Evolutionary conservation across 202 grass and related monocot species (phyloP), one percentile per base, ranked within the genome.

Genomic region (Dendrocalamus latiflorus): DNA sequence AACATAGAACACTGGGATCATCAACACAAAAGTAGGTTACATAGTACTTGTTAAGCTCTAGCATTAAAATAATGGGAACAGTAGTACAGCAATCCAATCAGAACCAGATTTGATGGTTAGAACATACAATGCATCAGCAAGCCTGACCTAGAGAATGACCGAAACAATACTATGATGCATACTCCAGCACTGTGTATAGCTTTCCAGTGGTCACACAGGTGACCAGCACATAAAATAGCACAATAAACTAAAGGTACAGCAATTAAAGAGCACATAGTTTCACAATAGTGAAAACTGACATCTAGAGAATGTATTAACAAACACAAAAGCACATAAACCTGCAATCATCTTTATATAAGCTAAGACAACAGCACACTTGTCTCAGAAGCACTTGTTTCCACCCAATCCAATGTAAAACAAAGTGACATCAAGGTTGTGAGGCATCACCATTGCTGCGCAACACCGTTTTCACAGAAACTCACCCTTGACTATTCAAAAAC

Each of bases 11-110:
- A 71, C 21, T 42, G 30, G 12, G 14, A 43, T 33, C 38, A 86
- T 76, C 14, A 71, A 55, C 53, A 88, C 25, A 89, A 24, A 59
- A 74, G 24, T 61, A 36, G 71, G 74, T 58, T 38, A 6, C 8
- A 50, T 2, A 42, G 49, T 38, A 59, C 22, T 74, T 49, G 17
- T 22, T 51, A 67, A 66, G 41, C 17, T 59, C 17, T 15, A 70
- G 30, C 24, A 24, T 12, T 28, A 18, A 57, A 43, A 73, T 58
- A 18, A 42, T 42, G 1, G 57, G 13, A 80, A 42, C 10, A 54
- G 33, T 1, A 58, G 2, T 39, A 56, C 15, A 75, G 8, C 18
- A 34, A 72, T 62, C 25, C 54, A 36, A 55, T 34, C 33, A 62
- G 18, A 72, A 59, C 8, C 47, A 78, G 10, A 78, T n/a, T 77